Conservation (phyloP, 108 stramenopile genomes). For the Pseudonitzschia multistriata region DNA sequence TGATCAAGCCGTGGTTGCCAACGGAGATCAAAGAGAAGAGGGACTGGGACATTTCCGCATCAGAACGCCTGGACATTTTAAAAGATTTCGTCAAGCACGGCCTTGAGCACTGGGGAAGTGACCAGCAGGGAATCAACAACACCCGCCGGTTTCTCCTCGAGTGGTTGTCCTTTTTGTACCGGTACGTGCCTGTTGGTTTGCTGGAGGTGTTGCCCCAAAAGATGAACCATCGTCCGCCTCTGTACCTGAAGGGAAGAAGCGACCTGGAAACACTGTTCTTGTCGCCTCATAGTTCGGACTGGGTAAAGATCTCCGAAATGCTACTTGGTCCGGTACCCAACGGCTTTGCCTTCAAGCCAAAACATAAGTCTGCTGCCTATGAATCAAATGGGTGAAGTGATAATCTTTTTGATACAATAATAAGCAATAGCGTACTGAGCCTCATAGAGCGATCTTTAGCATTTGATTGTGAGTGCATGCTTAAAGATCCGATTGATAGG, state of each 20-base stretch:
- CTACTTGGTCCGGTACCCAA: constrained; percentile 93
- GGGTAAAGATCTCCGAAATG: constrained; percentile 96
- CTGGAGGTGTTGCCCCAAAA: constrained; percentile 85
- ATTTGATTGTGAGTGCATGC: too few relatives aligned
- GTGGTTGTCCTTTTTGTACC: constrained; percentile 93
- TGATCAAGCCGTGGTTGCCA: constrained; percentile 99
- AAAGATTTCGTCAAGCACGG: constrained; percentile 92
- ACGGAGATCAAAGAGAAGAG: constrained; percentile 95
- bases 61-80: constrained; percentile 92
- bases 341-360: constrained; percentile 89
- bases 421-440: background rate
- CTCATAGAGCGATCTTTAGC: too few relatives aligned
- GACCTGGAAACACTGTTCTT: constrained; percentile 63
- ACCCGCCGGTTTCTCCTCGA: constrained; percentile 96
- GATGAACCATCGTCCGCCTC: constrained; percentile 93
- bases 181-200: constrained; percentile 95
- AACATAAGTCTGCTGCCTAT: constrained; percentile 89
- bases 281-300: constrained; percentile 71
- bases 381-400: constrained; percentile 3
- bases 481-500: too few relatives aligned
- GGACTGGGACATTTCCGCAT: constrained; percentile 92
- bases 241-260: constrained; percentile 53
- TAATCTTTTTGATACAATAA: background rate
- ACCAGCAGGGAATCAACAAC: constrained; percentile 92
- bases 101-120: constrained; percentile 97